Evolutionary conservation across 305 asterid genomes (phyloP).

Genomic region (Solanum hybrid): DNA sequence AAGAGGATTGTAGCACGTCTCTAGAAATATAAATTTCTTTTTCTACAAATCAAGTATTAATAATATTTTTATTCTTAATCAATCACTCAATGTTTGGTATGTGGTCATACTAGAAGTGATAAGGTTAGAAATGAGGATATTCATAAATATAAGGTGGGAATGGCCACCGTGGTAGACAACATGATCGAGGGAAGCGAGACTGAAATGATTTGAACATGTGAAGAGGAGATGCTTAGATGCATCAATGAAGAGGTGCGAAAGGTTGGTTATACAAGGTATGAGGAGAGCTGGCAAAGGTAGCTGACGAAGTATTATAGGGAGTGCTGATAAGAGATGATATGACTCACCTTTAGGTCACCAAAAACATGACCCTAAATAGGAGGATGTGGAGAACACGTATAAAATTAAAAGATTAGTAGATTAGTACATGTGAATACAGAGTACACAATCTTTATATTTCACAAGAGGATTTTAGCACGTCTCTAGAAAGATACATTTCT

Average conservation of each 20-base stretch:
- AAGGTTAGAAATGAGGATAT: neutral
- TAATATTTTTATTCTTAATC: neutral
- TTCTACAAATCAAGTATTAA: neutral
- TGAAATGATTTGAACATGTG: neutral
- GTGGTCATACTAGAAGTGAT: neutral
- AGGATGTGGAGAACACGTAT: neutral
- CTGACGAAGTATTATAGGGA: neutral
- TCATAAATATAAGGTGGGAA: neutral
- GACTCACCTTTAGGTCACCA: neutral
- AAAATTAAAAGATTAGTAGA: neutral
- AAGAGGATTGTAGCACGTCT: neutral
- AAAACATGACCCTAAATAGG: neutral
- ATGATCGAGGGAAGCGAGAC: no score
- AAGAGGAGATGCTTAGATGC: neutral
- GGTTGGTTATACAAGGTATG: neutral
- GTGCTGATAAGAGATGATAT: neutral
- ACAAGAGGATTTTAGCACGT: neutral
- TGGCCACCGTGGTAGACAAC: neutral
- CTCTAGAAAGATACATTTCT: neutral
- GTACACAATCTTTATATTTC: neutral
- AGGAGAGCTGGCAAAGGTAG: neutral
- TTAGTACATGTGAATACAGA: neutral
- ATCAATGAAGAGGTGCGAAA: no score
- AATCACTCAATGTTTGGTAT: neutral
- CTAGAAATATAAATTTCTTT: neutral